A percentile compares a stretch with the other conserved stretches of the same genome.
phyloP scores from a whole-genome alignment of 2,329 filamentous ascomycete species.

The Stachybotrys elegans region DNA sequence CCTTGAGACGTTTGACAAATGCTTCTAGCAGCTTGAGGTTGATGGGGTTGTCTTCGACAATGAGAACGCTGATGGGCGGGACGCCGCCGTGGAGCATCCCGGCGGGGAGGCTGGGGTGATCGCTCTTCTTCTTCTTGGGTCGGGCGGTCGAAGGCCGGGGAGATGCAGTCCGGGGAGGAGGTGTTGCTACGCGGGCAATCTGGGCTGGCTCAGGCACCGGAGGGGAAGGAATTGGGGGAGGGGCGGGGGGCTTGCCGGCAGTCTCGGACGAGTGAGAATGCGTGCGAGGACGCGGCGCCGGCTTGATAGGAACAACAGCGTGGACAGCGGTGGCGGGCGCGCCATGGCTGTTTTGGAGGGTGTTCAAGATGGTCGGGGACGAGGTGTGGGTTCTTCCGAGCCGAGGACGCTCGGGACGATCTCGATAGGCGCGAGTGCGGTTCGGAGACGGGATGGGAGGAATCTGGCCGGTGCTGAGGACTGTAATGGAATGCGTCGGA shows the following conservation, averaged over 20 bases:
- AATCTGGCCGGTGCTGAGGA: constrained; percentile 74
- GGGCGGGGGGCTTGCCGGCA: constrained; percentile 36
- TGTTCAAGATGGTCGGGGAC: constrained; percentile 66
- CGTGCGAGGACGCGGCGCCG: constrained; percentile 48
- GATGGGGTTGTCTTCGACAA: constrained; percentile 98
- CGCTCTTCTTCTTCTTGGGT: constrained; percentile 51
- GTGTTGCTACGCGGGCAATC: constrained; percentile 45
- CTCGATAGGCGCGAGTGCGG: constrained; percentile 50
- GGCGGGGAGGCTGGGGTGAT: constrained; percentile 45
- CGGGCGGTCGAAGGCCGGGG: constrained; percentile 40
- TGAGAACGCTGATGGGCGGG: constrained; percentile 93
- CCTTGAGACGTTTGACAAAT: constrained; percentile 92
- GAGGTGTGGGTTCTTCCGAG: constrained; percentile 70
- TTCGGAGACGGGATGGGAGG: constrained; percentile 80
- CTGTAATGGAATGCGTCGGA: constrained; percentile 72
- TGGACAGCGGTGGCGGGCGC: constrained; percentile 29
- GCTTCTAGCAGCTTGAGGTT: constrained; percentile 90
- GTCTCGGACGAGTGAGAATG: constrained; percentile 56
- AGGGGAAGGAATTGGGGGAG: constrained; percentile 46
- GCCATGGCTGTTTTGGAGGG: constrained; percentile 37
- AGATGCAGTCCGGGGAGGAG: constrained; percentile 42
- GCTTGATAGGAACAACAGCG: constrained; percentile 28
- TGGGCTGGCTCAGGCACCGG: constrained; percentile 42
- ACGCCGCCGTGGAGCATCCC: constrained; percentile 75
- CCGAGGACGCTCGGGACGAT: constrained; percentile 55